Evolutionary conservation across 148 eudicot species (phyloP), one percentile per base, ranked within the genome.

Genomic region (Rhododendron ovatum): DNA sequence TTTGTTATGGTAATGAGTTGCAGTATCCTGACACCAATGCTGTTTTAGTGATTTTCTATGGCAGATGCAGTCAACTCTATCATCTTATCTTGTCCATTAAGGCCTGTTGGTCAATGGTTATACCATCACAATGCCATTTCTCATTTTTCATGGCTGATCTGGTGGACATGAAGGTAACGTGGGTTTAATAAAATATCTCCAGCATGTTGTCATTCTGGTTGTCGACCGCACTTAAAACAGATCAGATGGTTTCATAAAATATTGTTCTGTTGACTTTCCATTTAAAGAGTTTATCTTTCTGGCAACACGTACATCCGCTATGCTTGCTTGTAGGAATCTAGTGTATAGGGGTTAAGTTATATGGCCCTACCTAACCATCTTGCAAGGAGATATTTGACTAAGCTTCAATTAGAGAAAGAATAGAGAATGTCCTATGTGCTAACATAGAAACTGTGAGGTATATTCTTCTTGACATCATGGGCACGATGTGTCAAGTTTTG

Each of bases 221-320:
- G 18, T 30, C 75, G 39, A n/a, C 15, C 2, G 15, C 75, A 69
- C 35, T 6, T 5, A 15, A 17, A 35, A 33, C 45, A 35, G 12
- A 74, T 74, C 17, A 73, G 39, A 73, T 30, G 77, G 77, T 33
- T 73, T 28, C 41, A 30, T 73, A 28, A 12, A 3, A 55, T 33
- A 73, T 73, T 30, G 77, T 73, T 73, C 77, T 33, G 77, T 28
- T 73, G 77, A 73, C 77, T 73, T 73, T 73, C 13, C 77, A 73
- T 14, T 73, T 73, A 2, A 33, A 33, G 20, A 30, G 7, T 33
- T 13, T 28, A 33, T 12, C 77, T 5, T 73, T 73, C 39, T 33
- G 37, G 71, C 30, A 7, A n/a, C 4, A 2, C 12, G 12, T 3
- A 30, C 18, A 17, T 75, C 79, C 43, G 18, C 45, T 37, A 15